Evolutionary conservation across 805 yeast genomes (phyloP).

Genomic region (Pichia heedii): DNA sequence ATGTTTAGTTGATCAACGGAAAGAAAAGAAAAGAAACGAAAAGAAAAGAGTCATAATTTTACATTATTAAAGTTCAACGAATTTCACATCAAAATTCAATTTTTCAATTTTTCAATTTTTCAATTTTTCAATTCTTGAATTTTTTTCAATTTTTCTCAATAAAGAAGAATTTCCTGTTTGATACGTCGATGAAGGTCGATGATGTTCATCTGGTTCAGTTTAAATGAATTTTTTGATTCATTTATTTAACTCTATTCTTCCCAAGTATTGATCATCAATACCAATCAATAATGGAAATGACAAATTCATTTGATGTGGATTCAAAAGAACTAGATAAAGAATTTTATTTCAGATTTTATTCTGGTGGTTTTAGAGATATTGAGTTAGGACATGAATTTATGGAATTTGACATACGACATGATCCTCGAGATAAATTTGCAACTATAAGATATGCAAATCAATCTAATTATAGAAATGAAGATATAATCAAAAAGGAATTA

Average conservation of each 20-base stretch:
- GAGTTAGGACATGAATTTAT: slow-evolving; percentile 38
- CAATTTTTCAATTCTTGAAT: too few relatives aligned
- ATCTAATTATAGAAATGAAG: slow-evolving; percentile 36
- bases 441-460: slow-evolving; percentile 34
- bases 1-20: slow-evolving; percentile 5
- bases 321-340: not conserved
- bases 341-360: slow-evolving; percentile 34
- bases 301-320: slow-evolving; percentile 1
- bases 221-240: too few relatives aligned
- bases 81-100: too few relatives aligned
- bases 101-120: too few relatives aligned
- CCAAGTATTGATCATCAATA: too few relatives aligned
- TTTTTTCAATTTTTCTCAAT: too few relatives aligned
- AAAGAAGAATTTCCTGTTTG: too few relatives aligned
- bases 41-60: too few relatives aligned
- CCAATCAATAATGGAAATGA: not conserved
- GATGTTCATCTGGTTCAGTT: too few relatives aligned
- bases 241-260: too few relatives aligned
- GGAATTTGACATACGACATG: slow-evolving; percentile 19
- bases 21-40: not conserved
- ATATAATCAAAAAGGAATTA: slow-evolving; percentile 31
- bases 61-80: too few relatives aligned
- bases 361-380: slow-evolving; percentile 20
- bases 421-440: slow-evolving; percentile 8
- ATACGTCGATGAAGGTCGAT: too few relatives aligned